Base-by-base conservation (phyloP, 148 eudicot genomes). In the Spergularia marina region DNA sequence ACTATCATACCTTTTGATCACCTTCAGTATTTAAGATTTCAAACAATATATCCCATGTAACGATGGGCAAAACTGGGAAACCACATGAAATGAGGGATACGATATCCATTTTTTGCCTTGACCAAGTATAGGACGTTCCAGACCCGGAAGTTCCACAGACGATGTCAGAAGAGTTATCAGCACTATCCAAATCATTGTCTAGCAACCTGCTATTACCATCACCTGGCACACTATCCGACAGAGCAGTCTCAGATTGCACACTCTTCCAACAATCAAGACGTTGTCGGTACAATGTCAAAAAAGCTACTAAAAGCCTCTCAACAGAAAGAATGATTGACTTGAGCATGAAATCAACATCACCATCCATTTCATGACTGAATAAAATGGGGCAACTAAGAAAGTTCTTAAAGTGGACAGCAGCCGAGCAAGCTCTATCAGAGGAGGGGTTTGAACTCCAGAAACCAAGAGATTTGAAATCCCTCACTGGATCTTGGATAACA, bases 101-200 rank as follows among this genome's bases (percentile, higher is more conserved):
- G 53, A 86, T 41, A 73, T 88, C 87, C 84, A 88, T 67, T 86
- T 91, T 92, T 81, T 82, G 82, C 70, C 74, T 86, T 54, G 78
- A 77, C 62, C 84, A 77, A 78, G 84, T 76, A 67, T 65, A 71
- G 73, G 84, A 73, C 70, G 74, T 56, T 17, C 86, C 83, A 74
- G 86, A 68, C 51, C 81, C 71, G 70, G 76, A 77, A 67, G 78
- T 82, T 65, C 83, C 84, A 65, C 79, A 71, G 63, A 83, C 82
- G 18, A 76, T 71, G 64, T 89, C 94, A 80, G 81, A 77, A n/a
- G 86, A 82, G 53, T 88, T 94, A 71, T 82, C 86, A 72, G 78
- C 83, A 73, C 84, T 82, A 89, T 95, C 97, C 78, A 95, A 84
- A 65, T 95, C 99, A 88, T 87, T 72, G 78, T 92, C 99, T 77